A percentile compares a stretch with the other conserved stretches of the same genome.
Conservation (phyloP, 257 asterid genomes). For the Paulownia fortunei region DNA sequence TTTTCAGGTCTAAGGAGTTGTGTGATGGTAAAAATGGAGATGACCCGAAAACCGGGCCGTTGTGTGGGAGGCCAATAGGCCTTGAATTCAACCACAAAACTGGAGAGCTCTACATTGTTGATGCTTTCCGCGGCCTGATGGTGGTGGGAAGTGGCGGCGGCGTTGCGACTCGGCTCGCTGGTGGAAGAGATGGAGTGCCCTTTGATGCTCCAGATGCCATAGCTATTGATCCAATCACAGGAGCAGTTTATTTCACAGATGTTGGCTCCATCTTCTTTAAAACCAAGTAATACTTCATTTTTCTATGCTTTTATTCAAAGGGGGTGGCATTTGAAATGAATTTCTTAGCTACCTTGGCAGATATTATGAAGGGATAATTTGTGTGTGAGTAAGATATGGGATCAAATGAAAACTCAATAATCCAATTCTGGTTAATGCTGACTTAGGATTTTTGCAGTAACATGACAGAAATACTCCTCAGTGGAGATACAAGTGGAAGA, state of each 20-base stretch:
- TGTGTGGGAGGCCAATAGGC: slow-evolving; percentile 56
- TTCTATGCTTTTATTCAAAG: background rate
- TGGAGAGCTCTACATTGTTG: slow-evolving; percentile 51
- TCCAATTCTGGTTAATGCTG: too few relatives aligned
- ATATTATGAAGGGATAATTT: too few relatives aligned
- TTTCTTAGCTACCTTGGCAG: too few relatives aligned
- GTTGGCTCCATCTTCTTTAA: slow-evolving; percentile 44
- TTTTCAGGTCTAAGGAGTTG: slow-evolving; percentile 40
- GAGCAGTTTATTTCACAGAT: slow-evolving; percentile 53
- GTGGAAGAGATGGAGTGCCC: slow-evolving; percentile 38
- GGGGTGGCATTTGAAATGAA: background rate
- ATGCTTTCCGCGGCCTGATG: slow-evolving; percentile 49
- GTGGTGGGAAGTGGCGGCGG: slow-evolving; percentile 60
- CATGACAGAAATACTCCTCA: slow-evolving; percentile 38
- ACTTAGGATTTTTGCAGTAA: slow-evolving; percentile 32
- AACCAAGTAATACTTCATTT: slow-evolving; percentile 30
- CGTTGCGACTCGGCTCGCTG: slow-evolving; percentile 34
- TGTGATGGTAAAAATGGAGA: slow-evolving; percentile 50
- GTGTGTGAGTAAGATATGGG: too few relatives aligned
- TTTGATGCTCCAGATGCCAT: slow-evolving; percentile 48
- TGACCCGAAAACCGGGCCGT: slow-evolving; percentile 14
- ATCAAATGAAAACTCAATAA: too few relatives aligned
- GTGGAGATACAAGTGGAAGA: slow-evolving; percentile 50
- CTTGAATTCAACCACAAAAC: slow-evolving; percentile 46
- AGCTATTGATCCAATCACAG: slow-evolving; percentile 48